Percentiles rank a stretch among this genome's conserved stretches.
phyloP scores from a whole-genome alignment of 2,329 filamentous ascomycete genomes.

The Fusarium floridanum region DNA sequence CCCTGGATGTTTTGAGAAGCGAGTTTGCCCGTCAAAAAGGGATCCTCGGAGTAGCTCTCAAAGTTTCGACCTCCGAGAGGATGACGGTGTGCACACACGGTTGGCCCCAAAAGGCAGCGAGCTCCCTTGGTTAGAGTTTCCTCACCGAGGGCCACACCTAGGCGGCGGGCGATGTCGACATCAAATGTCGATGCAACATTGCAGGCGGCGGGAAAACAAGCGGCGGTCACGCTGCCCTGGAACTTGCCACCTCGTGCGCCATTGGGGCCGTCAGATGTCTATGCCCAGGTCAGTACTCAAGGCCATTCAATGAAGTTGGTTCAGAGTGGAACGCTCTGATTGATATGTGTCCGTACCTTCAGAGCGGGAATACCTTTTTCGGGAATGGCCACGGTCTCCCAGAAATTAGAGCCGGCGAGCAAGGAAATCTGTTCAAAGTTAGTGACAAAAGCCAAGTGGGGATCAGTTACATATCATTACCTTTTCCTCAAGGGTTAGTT shows the following conservation, averaged over 20 bases:
- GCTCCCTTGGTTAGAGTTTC: slow-evolving; percentile 69
- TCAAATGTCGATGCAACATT: slow-evolving; percentile 72
- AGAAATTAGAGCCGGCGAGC: not conserved
- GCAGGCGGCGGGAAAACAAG: slow-evolving; percentile 33
- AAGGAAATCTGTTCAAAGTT: not conserved
- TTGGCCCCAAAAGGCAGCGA: slow-evolving; percentile 65
- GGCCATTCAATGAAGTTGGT: not conserved
- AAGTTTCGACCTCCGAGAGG: slow-evolving; percentile 57
- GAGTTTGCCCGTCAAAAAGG: slow-evolving; percentile 53
- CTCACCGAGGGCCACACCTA: slow-evolving; percentile 69
- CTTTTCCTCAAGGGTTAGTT: not conserved
- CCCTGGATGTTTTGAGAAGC: slow-evolving; percentile 48
- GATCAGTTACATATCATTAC: not conserved
- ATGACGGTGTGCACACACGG: slow-evolving; percentile 54
- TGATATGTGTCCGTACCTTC: not conserved
- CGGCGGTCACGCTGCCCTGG: not conserved
- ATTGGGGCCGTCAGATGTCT: slow-evolving; percentile 13
- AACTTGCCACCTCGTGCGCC: slow-evolving; percentile 9
- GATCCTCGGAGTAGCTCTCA: slow-evolving; percentile 48
- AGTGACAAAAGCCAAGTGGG: not conserved
- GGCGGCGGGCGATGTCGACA: slow-evolving; percentile 63
- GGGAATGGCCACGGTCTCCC: not conserved
- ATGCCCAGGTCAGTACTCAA: not conserved
- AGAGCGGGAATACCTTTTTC: not conserved
- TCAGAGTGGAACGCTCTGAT: not conserved